These are phyloP conservation scores for Mycena filopes DNA, from an alignment of 768 basidiomycete species.

Conservation along the genomic window DNA sequence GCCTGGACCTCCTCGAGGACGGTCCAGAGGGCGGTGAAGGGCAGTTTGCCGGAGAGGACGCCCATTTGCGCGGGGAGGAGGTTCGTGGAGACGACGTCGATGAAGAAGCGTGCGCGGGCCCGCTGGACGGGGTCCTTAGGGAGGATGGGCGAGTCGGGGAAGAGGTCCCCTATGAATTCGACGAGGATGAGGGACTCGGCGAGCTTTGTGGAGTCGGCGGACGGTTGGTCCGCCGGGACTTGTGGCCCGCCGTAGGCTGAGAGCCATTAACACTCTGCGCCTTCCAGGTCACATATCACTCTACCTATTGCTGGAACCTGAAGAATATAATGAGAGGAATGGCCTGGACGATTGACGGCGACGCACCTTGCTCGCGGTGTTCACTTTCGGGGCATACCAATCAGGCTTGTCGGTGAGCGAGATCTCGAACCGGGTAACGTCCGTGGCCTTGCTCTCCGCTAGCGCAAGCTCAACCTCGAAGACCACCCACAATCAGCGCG, in stretches of 20 bases:
- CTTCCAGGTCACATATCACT: too few relatives aligned
- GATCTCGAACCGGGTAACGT: constrained; percentile 64
- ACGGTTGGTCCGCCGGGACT: constrained; percentile 64
- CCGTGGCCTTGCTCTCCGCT: constrained; percentile 60
- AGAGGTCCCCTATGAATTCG: constrained; percentile 74
- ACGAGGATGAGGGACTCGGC: constrained; percentile 74
- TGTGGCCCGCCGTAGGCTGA: constrained; percentile 73
- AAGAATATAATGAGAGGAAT: background rate
- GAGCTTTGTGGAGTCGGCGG: constrained; percentile 68
- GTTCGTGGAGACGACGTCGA: constrained; percentile 62
- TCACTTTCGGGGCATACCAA: constrained; percentile 74
- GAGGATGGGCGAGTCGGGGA: constrained; percentile 56
- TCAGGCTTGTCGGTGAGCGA: constrained; percentile 73
- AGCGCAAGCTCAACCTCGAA: constrained; percentile 67
- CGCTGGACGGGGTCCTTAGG: constrained; percentile 66
- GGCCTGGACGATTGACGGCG: background rate
- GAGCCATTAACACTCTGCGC: too few relatives aligned
- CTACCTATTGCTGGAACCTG: constrained; percentile 21
- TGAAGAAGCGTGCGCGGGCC: constrained; percentile 71
- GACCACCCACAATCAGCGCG: background rate
- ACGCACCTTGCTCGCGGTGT: constrained; percentile 72
- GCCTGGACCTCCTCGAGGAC: constrained; percentile 60
- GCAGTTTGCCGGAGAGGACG: constrained; percentile 51
- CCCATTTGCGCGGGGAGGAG: constrained; percentile 51
- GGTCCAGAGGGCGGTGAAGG: constrained; percentile 51